Conservation (phyloP, 2,329 filamentous ascomycete species). For the Pestalotiopsis fici region DNA sequence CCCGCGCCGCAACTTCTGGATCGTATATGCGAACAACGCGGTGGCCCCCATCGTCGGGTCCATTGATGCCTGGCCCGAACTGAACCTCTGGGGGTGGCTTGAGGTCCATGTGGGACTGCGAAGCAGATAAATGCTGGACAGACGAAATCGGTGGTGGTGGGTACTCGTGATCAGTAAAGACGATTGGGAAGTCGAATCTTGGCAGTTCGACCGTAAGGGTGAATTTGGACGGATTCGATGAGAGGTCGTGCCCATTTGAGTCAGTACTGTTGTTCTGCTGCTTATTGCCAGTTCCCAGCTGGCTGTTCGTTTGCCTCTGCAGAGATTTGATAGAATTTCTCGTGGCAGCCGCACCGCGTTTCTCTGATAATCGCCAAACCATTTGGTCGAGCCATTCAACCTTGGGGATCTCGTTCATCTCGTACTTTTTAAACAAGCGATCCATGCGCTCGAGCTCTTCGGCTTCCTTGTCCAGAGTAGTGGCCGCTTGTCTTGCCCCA, state of each 20-base stretch:
- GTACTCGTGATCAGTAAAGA: slow-evolving; percentile 95
- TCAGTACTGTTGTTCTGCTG: slow-evolving; percentile 30
- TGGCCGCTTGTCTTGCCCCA: slow-evolving; percentile 48
- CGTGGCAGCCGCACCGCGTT: slow-evolving; percentile 66
- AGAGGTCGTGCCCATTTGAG: slow-evolving; percentile 38
- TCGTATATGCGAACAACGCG: slow-evolving; percentile 87
- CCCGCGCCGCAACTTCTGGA: slow-evolving; percentile 83
- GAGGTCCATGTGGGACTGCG: slow-evolving; percentile 68
- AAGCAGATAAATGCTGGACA: slow-evolving; percentile 63
- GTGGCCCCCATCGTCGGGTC: slow-evolving; percentile 53
- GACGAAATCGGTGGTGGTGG: slow-evolving; percentile 80
- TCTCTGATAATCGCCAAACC: slow-evolving; percentile 89
- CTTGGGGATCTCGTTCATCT: slow-evolving; percentile 92
- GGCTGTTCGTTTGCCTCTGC: slow-evolving; percentile 43
- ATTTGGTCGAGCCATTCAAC: slow-evolving; percentile 96
- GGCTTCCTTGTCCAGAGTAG: slow-evolving; percentile 66
- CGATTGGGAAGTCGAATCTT: slow-evolving; percentile 91
- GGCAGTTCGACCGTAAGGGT: slow-evolving; percentile 89
- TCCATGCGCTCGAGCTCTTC: slow-evolving; percentile 89
- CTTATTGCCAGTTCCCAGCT: slow-evolving; percentile 27
- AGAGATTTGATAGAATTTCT: slow-evolving; percentile 62
- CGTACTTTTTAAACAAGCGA: slow-evolving; percentile 91
- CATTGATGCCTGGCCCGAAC: slow-evolving; percentile 86
- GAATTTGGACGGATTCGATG: slow-evolving; percentile 60
- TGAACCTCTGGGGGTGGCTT: slow-evolving; percentile 87